A percentile compares a stretch with the other conserved stretches of the same genome.
Conservation (phyloP, 371 early-diverging fungal genomes). For the Basidiobolus meristosporus region DNA sequence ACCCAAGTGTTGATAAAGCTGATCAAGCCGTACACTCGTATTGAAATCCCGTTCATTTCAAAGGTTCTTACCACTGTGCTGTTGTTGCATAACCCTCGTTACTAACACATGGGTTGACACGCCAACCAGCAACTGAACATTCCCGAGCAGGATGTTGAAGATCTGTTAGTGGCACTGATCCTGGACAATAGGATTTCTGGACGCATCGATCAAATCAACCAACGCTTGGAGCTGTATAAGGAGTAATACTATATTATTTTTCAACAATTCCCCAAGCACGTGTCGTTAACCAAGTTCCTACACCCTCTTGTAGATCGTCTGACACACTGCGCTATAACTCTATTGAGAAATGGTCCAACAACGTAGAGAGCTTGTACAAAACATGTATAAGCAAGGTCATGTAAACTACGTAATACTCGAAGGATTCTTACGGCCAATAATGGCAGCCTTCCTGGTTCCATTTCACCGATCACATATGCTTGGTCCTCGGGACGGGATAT, state of each 20-base stretch:
- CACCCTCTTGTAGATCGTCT: constrained; percentile 21
- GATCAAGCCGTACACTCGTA: constrained; percentile 80
- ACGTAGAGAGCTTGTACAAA: constrained; percentile 33
- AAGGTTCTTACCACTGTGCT: constrained; percentile 21
- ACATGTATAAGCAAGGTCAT: constrained; percentile 36
- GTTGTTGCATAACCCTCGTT: too few species aligned
- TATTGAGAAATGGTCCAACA: constrained; percentile 52
- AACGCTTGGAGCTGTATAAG: constrained; percentile 39
- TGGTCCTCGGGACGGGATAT: too few species aligned
- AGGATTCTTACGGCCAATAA: too few species aligned
- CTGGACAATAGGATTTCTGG: constrained; percentile 69
- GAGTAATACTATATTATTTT: constrained; percentile 21
- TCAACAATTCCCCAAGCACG: neutral
- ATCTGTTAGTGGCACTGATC: constrained; percentile 64
- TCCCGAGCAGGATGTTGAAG: constrained; percentile 55
- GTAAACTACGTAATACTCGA: constrained; percentile 6
- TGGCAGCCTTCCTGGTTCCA: too few species aligned
- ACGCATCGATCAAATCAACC: constrained; percentile 70
- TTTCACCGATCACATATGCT: too few species aligned
- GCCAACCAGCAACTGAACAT: constrained; percentile 51
- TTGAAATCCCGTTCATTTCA: constrained; percentile 58
- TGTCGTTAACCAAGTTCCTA: neutral
- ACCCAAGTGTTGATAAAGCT: constrained; percentile 67
- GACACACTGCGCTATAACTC: constrained; percentile 46
- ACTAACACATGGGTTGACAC: neutral